Evolutionary conservation across 169 alveolate species (phyloP).

Genomic region (Eimeria praecox): DNA sequence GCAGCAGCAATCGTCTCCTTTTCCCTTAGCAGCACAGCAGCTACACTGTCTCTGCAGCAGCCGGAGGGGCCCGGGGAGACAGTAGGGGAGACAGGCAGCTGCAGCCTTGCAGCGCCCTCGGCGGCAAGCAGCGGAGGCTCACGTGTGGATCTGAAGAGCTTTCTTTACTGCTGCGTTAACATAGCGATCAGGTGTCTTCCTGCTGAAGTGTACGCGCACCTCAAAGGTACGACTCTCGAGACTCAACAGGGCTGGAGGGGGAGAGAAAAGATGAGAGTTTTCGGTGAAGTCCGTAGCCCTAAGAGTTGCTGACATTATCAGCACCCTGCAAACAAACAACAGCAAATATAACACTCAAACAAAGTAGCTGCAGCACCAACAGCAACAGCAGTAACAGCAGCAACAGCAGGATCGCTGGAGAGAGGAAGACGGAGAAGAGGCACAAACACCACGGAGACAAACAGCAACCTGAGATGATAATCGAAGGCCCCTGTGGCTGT

Average conservation of each 20-base stretch:
- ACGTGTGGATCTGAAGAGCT: slow-evolving; percentile 85
- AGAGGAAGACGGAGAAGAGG: neutral
- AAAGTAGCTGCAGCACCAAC: neutral
- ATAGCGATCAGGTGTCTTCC: slow-evolving; percentile 93
- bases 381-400: neutral
- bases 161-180: slow-evolving; percentile 94
- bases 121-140: neutral
- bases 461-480: neutral
- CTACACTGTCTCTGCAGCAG: neutral
- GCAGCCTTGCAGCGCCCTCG: no score
- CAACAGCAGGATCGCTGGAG: neutral
- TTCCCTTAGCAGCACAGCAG: neutral
- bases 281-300: slow-evolving; percentile 95
- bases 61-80: no score
- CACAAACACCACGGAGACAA: neutral
- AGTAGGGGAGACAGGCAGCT: no score
- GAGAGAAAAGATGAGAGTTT: slow-evolving; percentile 92
- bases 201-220: slow-evolving; percentile 93
- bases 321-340: slow-evolving; percentile 91
- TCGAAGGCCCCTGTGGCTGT: neutral
- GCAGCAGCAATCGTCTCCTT: neutral
- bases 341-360: neutral
- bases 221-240: slow-evolving; percentile 96
- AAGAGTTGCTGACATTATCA: slow-evolving; percentile 99
- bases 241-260: slow-evolving; percentile 91